Evolutionary conservation across 1,284 basidiomycete species (phyloP), one percentile per base, ranked within the genome.

Genomic region (Termitomyces sp.): DNA sequence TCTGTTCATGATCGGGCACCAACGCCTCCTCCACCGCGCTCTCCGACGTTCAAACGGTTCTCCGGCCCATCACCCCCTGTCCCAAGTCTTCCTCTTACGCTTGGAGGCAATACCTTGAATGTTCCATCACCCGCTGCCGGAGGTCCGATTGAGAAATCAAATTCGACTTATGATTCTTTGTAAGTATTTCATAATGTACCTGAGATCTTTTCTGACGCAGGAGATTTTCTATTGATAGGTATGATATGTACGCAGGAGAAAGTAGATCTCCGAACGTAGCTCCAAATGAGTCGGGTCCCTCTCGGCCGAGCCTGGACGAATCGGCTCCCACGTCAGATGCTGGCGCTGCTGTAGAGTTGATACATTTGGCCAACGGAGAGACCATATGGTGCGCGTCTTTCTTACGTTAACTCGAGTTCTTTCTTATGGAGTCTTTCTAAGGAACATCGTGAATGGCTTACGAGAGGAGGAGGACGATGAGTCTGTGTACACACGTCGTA

Each of bases 401-500:
- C 55, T 56, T 50, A 75, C 71, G 13, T 62, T 28, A 39, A 52
- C 50, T 53, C 50, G 50, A 28, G 43, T 44, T 52, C 45, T 54
- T 53, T 50, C 58, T 58, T 39, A 61, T 57, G 50, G 56, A 31
- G 5, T 15, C 12, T 17, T 28, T 28, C n/a, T 56, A 58, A 90
- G 88, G 88, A 85, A 84, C 55, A 88, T 92, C 60, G 87, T 92
- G 46, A 89, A 91, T 62, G 86, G 87, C 15, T 70, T 92, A 59
- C 84, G 89, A 38, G 87, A 90, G 42, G 87, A 89, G 49, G 86
- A 85, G 28, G 88, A 91, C 62, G 76, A 81, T 26, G 84, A 87
- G 59, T 86, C 83, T 44, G 69, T 79, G 59, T 87, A 87, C 63
- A 78, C 77, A 21, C 77, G 79, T 58, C 83, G 89, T 48, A 73